Percentiles rank a stretch among this genome's conserved stretches.
phyloP scores from a whole-genome alignment of 345 rosid species.

The Eucalyptus regnans region DNA sequence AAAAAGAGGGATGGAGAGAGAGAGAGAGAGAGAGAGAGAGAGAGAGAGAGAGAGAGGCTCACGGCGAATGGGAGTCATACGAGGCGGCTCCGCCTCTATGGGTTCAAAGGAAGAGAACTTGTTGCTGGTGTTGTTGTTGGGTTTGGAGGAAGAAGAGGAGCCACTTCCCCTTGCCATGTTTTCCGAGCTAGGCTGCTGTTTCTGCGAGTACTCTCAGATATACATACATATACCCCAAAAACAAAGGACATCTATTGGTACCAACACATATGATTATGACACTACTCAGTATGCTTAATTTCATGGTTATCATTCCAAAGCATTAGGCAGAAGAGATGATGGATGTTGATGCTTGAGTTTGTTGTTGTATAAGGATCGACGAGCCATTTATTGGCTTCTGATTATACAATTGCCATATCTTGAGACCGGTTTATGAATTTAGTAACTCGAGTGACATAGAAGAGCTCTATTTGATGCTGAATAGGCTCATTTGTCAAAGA shows the following conservation, averaged over 20 bases:
- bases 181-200: constrained; percentile 36
- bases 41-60: constrained; percentile 5
- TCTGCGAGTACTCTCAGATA: constrained; percentile 30
- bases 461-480: neutral
- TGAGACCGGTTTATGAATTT: neutral
- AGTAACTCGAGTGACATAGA: neutral
- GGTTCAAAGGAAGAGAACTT: constrained; percentile 32
- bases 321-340: neutral
- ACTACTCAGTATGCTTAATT: neutral
- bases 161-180: constrained; percentile 42
- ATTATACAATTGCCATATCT: neutral
- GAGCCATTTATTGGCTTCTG: neutral
- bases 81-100: constrained; percentile 43
- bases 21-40: too few species aligned
- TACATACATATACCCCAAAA: neutral
- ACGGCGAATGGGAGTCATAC: constrained; percentile 82
- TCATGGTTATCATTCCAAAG: neutral
- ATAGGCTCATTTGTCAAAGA: neutral
- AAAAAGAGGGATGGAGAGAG: neutral
- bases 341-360: neutral
- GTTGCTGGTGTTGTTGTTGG: constrained; percentile 12
- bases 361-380: neutral
- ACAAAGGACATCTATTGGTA: neutral
- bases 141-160: constrained; percentile 58
- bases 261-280: neutral